Percentiles rank a stretch among this genome's conserved stretches.
These are phyloP conservation scores for Xylaria sp. DNA, from an alignment of 2,329 filamentous ascomycete genomes.

Conservation along the genomic window DNA sequence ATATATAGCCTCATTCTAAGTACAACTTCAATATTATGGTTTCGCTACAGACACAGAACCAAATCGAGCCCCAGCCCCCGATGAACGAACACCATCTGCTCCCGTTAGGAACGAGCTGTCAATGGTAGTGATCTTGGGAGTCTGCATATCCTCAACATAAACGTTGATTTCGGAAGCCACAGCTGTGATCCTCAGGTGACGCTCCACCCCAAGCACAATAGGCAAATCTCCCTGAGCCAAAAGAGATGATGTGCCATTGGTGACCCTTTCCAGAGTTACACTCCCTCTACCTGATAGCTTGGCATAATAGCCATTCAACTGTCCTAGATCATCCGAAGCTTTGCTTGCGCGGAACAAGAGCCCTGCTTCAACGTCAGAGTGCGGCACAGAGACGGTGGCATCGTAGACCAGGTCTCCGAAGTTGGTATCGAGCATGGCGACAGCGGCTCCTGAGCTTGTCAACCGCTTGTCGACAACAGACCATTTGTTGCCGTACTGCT, in stretches of 20 bases:
- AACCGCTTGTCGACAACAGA: constrained; percentile 38
- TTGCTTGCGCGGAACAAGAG: constrained; percentile 45
- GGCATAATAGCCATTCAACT: constrained; percentile 41
- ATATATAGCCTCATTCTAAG: background rate
- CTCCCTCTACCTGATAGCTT: constrained; percentile 29
- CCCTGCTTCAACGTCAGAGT: constrained; percentile 38
- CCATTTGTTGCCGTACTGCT: constrained; percentile 37
- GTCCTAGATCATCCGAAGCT: constrained; percentile 24
- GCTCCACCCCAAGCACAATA: constrained; percentile 23
- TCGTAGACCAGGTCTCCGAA: constrained; percentile 44
- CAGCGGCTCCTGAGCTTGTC: constrained; percentile 28
- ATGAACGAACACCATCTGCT: constrained; percentile 38
- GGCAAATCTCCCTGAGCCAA: constrained; percentile 11
- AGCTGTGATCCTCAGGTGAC: constrained; percentile 37
- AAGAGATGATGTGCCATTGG: constrained; percentile 28
- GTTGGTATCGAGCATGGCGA: constrained; percentile 45
- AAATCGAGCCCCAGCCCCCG: constrained; percentile 31
- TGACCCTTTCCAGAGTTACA: constrained; percentile 34
- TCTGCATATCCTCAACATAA: constrained; percentile 36
- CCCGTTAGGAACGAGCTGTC: constrained; percentile 34
- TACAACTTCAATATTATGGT: constrained; percentile 15
- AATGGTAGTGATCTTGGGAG: constrained; percentile 28
- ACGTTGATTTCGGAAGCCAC: constrained; percentile 36
- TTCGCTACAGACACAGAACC: constrained; percentile 39
- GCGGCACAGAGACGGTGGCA: constrained; percentile 36